Percentiles rank a stretch among this genome's conserved stretches.
These are phyloP conservation scores for Paraconiothyrium sp. DNA, from an alignment of 2,329 filamentous ascomycete species.

Conservation along the genomic window DNA sequence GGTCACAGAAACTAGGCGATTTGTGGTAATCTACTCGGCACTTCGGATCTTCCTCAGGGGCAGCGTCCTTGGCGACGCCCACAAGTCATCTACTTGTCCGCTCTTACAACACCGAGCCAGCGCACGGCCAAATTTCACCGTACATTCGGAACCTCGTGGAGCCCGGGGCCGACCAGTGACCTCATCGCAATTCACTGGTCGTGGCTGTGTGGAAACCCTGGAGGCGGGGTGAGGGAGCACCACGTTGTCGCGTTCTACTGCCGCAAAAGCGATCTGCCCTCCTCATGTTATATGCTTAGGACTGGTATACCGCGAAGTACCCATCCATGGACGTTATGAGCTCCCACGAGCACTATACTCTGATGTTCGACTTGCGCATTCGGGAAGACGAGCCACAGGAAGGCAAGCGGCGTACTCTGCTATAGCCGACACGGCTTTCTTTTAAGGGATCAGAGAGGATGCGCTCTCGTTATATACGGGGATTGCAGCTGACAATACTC, in stretches of 20 bases:
- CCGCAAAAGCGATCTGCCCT: background rate
- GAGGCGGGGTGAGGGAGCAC: background rate
- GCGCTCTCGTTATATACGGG: background rate
- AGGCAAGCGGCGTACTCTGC: background rate
- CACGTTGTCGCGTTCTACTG: background rate
- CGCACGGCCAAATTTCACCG: background rate
- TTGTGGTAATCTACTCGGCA: background rate
- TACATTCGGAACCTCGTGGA: background rate
- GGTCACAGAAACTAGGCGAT: background rate
- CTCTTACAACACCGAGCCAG: background rate
- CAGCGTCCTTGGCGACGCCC: slow-evolving; percentile 1
- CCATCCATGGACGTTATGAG: background rate
- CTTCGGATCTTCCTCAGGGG: slow-evolving; percentile 1
- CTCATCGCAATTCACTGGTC: background rate
- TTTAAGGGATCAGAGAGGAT: background rate
- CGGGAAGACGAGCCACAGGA: background rate
- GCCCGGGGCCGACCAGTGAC: background rate
- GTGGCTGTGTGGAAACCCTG: background rate
- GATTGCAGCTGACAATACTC: background rate
- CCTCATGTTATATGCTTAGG: background rate
- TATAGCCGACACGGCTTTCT: background rate
- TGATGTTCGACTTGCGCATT: background rate
- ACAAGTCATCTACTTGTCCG: background rate
- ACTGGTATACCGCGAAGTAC: background rate
- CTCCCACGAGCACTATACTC: background rate